Evolutionary conservation across 176 grass and related monocot genomes (phyloP).

Genomic region (Eremochloa ophiuroides): DNA sequence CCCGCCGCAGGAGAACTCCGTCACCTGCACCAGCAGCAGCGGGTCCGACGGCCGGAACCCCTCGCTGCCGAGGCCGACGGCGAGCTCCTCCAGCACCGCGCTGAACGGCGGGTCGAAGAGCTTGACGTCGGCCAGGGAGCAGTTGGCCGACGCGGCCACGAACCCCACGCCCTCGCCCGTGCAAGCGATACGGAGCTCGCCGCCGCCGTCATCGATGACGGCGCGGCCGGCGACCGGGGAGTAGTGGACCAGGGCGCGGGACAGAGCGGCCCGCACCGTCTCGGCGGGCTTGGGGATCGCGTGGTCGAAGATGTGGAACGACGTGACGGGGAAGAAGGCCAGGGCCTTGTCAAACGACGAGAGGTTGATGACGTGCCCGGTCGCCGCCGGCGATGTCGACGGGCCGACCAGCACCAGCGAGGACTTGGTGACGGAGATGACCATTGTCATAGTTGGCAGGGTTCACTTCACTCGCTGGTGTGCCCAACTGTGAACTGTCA

Average conservation of each 20-base stretch:
- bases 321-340: slow-evolving; percentile 20
- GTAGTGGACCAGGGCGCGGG: slow-evolving; percentile 14
- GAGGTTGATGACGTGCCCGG: background rate
- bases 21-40: slow-evolving; percentile 14
- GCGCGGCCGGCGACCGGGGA: background rate
- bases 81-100: background rate
- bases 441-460: background rate
- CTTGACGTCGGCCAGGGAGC: background rate
- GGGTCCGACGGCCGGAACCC: background rate
- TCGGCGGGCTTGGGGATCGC: background rate
- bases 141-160: slow-evolving; percentile 9
- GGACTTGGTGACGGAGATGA: slow-evolving; percentile 7
- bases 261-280: background rate
- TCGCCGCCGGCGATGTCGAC: background rate
- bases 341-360: slow-evolving; percentile 11
- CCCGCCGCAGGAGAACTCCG: slow-evolving; percentile 24
- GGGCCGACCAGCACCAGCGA: slow-evolving; percentile 16
- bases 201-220: background rate
- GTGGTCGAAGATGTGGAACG: slow-evolving; percentile 8
- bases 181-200: background rate
- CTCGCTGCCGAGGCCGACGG: background rate
- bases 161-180: slow-evolving; percentile 19
- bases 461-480: background rate
- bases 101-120: background rate
- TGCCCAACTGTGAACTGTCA: too few relatives aligned